Evolutionary conservation across 208 protist genomes (phyloP), one percentile per base, ranked within the genome.

Genomic region (Leishmania tropica): DNA sequence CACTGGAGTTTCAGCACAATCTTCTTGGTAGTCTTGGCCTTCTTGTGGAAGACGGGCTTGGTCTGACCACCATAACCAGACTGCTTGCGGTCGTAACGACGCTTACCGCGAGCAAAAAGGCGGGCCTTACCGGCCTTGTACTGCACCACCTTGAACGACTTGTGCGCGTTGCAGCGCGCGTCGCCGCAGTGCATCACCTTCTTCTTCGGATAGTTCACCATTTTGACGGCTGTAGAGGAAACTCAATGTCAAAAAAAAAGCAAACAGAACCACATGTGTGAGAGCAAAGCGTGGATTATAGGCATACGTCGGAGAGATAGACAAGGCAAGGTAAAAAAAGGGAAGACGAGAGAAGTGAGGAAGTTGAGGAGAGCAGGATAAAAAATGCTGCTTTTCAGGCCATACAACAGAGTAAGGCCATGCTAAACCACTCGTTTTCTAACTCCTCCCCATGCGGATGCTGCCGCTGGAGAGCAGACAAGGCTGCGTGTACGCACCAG

Each of bases 11-110:
- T 99, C 54, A 99, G 95, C 21, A 99, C 97, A 93, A 99, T 99
- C 97, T 99, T 99, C 97, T 99, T 99, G 75, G 99, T 99, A 45
- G 99, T 99, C 95, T 99, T 99, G 60, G 99, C 98, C 98, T 99
- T 99, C 97, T 99, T 88, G 83, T 99, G 98, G 96, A 99, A 99
- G 85, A 99, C 98, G 65, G 99, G 99, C 98, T 99, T 99, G 87
- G 99, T 99, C 97, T 86, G 99, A 94, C 99, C 99, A 98, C 99
- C 99, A 91, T 99, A 99, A 95, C 99, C 99, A 72, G 91, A 94
- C 98, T 99, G 99, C 93, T 99, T 99, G 78, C 98, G 93, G 91
- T 99, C 99, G 95, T 99, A 99, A 98, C 83, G 94, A 70, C 87
- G 83, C 78, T 99, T 99, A 95, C 99, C 99, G 91, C 99, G 98